Base-by-base conservation (phyloP, 1,284 basidiomycete genomes). In the Fomitopsis pinicola region DNA sequence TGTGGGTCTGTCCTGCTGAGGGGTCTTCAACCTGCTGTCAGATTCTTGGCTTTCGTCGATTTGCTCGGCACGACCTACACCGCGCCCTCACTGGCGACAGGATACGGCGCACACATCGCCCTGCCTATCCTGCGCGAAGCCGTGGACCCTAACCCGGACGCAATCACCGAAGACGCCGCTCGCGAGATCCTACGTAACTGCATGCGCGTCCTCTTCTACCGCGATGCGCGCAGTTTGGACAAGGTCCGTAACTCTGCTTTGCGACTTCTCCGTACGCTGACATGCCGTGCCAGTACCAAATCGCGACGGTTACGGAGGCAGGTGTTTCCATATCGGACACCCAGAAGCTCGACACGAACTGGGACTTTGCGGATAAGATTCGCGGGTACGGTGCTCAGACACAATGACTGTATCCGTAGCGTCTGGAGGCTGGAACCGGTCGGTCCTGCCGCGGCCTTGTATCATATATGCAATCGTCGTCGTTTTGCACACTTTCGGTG, bases 21-120 rank as follows among this genome's bases (percentile, higher is more conserved):
- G 46, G 45, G 15, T 7, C 22, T 26, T 59, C 36, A 15, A 50
- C 55, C 14, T 5, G 7, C 28, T 44, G 26, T 9, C 66, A 95
- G 94, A 40, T 97, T 97, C 82, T 78, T 99, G 55, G 89, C 94
- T 2, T 99, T 92, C 72, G 96, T 99, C 52, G 97, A 99, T 75
- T 82, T 99, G n/a, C 82, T 98, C 17, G 97, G 97, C 35, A 97
- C 95, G 28, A 98, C 97, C 0, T 99, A 98, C 74, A 85, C 91
- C 10, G 87, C 95, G 8, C 90, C 93, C n/a, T 97, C 95, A 5
- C 86, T 99, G 42, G 97, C 97, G 2, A 98, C 97, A 0, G 97
- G 97, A 0, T 98, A 94, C 74, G 97, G 97, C n/a, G 83, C 90
- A 19, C 91, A 97, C 76, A 91, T 99, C 59, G 97, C 97, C 2